Percentiles rank a stretch among this genome's conserved stretches.
Evolutionary conservation across 352 stramenopile species (phyloP).

Genomic region (Phytophthora tubulina): DNA sequence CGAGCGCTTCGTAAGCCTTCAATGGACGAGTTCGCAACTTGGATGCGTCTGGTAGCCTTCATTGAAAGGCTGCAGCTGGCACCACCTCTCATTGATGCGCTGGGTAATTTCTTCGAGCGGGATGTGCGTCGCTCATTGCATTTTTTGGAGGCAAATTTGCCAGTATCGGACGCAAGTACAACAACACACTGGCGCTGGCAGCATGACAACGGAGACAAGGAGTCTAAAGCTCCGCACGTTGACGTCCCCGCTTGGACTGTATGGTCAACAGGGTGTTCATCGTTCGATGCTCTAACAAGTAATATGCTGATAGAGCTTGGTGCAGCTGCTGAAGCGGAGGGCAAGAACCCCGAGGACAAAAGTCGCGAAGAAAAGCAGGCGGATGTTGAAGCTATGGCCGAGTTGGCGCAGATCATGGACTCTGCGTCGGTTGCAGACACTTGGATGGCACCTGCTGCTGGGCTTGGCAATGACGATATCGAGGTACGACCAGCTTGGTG

Average conservation of each 20-base stretch:
- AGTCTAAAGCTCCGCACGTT: conserved; percentile 7
- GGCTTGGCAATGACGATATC: conserved; percentile 15
- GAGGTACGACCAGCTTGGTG: conserved; percentile 33
- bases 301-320: conserved; percentile 63
- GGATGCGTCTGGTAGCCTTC: conserved; percentile 69
- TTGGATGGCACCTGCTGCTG: conserved; percentile 40
- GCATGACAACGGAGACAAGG: conserved; percentile 17
- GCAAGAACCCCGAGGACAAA: conserved; percentile 44
- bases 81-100: conserved; percentile 41
- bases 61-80: conserved; percentile 61
- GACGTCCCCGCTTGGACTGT: conserved; percentile 61
- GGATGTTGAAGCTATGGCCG: conserved; percentile 50
- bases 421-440: conserved; percentile 54
- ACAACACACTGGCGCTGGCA: conserved; percentile 42
- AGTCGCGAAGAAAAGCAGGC: conserved; percentile 47
- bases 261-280: conserved; percentile 45
- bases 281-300: conserved; percentile 69
- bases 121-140: conserved; percentile 79
- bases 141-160: conserved; percentile 68
- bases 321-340: conserved; percentile 22
- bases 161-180: conserved; percentile 26
- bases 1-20: conserved; percentile 56
- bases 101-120: conserved; percentile 67
- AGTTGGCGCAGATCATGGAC: conserved; percentile 61
- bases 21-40: conserved; percentile 68